Evolutionary conservation across 495 filamentous ascomycete species (phyloP), one percentile per base, ranked within the genome.

Genomic region (Patellaria atrata): DNA sequence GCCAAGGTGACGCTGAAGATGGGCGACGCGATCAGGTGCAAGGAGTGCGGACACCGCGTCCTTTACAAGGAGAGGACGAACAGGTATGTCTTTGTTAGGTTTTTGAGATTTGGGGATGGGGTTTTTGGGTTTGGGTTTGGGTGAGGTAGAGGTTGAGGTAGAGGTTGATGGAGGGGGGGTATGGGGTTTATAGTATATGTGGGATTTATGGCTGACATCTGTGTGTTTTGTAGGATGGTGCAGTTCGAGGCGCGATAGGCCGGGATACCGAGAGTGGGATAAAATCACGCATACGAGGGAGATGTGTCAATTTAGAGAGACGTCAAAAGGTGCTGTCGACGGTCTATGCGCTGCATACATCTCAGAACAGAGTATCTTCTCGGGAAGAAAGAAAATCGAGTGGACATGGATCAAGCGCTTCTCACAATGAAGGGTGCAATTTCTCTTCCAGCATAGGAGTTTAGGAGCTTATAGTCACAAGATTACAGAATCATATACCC

Each of bases 1-100:
- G 61, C 70, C 35, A 77, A 79, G 38, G 82, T 93, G 14, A 66
- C 73, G 6, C 64, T 96, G 46, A 79, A 82, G 59, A 71, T 78
- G 40, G 82, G 75, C 36, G 85, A 92, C 47, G 77, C 79, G 35
- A 91, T 96, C 46, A 74, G 89, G 17, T 99, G 89, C 65, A 82
- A 86, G 60, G 83, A 87, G 58, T 99, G 89, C 55, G 91, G 89
- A 16, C 84, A 93, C 53, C 78, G 89, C 40, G 83, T 99, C 33
- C 62, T 99, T 40, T 94, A 94, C 59, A 99, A 99, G 70, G 82
- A 93, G 72, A 62, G 89, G 48, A 99, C 89, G 21, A 94, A 93
- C 68, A 70, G 91, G 89, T 94, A 56, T 58, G 75, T 55, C 41
- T 14, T n/a, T 14, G 5, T 26, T 21, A 3, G 20, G 30, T 8